These are phyloP conservation scores for Pecoramyces ruminantium DNA, from an alignment of 192 early-diverging fungal genomes.

Conservation along the genomic window DNA sequence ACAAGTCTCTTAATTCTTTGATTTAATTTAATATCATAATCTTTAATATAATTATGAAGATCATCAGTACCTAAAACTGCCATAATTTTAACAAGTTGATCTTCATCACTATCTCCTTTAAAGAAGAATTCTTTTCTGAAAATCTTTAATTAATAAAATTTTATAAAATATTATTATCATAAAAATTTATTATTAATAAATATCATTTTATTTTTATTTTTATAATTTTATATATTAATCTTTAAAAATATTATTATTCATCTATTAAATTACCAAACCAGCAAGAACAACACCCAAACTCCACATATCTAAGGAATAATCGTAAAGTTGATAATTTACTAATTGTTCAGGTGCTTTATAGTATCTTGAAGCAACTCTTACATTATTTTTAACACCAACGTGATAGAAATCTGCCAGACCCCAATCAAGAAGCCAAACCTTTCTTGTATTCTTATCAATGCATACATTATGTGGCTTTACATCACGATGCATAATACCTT, in stretches of 20 bases:
- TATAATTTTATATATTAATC: too few relatives aligned
- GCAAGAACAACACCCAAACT: slow-evolving; percentile 23
- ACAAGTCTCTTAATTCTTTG: neutral
- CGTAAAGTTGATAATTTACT: slow-evolving; percentile 15
- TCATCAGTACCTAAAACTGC: slow-evolving; percentile 14
- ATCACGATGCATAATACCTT: slow-evolving; percentile 31
- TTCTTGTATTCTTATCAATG: slow-evolving; percentile 1
- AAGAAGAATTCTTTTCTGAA: slow-evolving; percentile 17
- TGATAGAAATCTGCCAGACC: slow-evolving; percentile 22
- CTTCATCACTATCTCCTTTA: slow-evolving; percentile 13
- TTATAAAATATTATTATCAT: too few relatives aligned
- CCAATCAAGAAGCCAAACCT: slow-evolving; percentile 23
- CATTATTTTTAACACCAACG: slow-evolving; percentile 10
- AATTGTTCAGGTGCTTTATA: slow-evolving; percentile 30
- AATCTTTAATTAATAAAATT: too few relatives aligned
- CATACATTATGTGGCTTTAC: slow-evolving; percentile 33
- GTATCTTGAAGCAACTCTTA: slow-evolving; percentile 18
- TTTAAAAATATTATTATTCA: too few relatives aligned
- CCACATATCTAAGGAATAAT: slow-evolving; percentile 29
- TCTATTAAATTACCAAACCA: slow-evolving; percentile 18
- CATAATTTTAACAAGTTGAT: slow-evolving; percentile 17
- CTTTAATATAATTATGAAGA: slow-evolving; percentile 10
- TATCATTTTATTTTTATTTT: too few relatives aligned
- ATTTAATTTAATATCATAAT: neutral
- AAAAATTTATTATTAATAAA: too few relatives aligned